Evolutionary conservation across 352 stramenopile species (phyloP).

Genomic region (Globisporangium paddicum): DNA sequence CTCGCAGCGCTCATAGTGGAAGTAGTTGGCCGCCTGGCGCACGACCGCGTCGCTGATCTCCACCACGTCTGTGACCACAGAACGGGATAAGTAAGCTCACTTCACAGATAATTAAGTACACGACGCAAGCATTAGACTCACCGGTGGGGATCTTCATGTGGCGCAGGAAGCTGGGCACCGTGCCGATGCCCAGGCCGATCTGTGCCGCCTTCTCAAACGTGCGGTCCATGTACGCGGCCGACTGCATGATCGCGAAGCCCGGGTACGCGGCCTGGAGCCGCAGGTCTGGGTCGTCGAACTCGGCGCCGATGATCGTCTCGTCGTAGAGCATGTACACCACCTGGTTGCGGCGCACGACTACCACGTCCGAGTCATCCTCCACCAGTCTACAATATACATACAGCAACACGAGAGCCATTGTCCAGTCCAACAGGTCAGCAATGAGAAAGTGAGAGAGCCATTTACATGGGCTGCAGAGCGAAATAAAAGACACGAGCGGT

Average conservation of each 20-base stretch:
- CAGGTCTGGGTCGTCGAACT: slow-evolving; percentile 64
- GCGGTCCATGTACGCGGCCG: slow-evolving; percentile 41
- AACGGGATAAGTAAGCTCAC: too few relatives aligned
- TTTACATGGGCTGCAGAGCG: not conserved
- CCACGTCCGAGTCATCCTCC: slow-evolving; percentile 51
- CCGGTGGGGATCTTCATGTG: slow-evolving; percentile 51
- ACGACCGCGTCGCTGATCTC: slow-evolving; percentile 72
- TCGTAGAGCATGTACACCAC: slow-evolving; percentile 70
- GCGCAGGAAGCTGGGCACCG: slow-evolving; percentile 62
- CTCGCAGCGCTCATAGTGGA: slow-evolving; percentile 64
- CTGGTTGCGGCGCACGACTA: slow-evolving; percentile 43
- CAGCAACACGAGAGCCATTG: not conserved
- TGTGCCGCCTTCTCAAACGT: slow-evolving; percentile 44
- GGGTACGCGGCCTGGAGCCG: slow-evolving; percentile 64
- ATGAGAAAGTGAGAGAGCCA: not conserved
- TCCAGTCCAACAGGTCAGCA: not conserved
- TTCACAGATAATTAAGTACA: not conserved
- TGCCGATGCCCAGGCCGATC: slow-evolving; percentile 69
- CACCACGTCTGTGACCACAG: slow-evolving; percentile 75
- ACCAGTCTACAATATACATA: slow-evolving; percentile 17
- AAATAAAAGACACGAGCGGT: not conserved
- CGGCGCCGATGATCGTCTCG: slow-evolving; percentile 69
- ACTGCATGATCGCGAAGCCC: slow-evolving; percentile 83
- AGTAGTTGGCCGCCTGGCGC: slow-evolving; percentile 56
- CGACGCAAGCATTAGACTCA: slow-evolving; percentile 9